Base-by-base conservation (phyloP, 2,329 filamentous ascomycete species). In the Volutella citrinella region DNA sequence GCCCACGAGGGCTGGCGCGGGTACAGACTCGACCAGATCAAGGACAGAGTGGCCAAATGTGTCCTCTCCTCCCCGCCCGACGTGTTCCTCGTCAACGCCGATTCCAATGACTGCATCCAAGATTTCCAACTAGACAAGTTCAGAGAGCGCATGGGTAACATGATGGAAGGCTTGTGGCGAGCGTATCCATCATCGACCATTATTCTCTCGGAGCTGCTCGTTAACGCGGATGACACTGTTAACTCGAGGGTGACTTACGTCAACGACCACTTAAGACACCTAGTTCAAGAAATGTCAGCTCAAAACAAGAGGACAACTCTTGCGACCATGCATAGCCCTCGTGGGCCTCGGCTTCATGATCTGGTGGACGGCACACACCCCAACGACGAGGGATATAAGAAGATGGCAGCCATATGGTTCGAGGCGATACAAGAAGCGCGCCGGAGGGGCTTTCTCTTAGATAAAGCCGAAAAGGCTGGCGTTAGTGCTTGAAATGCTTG, bases 21-120 rank as follows among this genome's bases (percentile, higher is more conserved):
- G 8, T 56, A 51, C 19, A 41, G 51, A 30, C 53, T 67, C 32
- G 52, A 57, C 39, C 43, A 61, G 30, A 54, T 66, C 9, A 48
- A 51, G 21, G 36, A 30, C 17, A 60, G 56, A 34, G 62, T 61
- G 2, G 38, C 45, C 19, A 18, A 18, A 12, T 51, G 54, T 10
- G 45, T 59, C 9, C 44, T 54, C 2, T 22, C 40, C 19, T 49
- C 52, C 33, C 48, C 50, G 38, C 64, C 65, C 1, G 61, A 66
- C 33, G 17, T 66, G 10, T 49, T 66, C 25, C 44, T 63, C 7
- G 38, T 68, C 36, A 64, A 67, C 36, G 57, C 49, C 7, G 64
- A 65, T 3, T 61, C 63, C 11, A 67, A 67, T 39, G 64, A 69
- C 42, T 61, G 60, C 42, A 39, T 52, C 19, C 55, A 54, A 19